These are phyloP conservation scores for Aphanocladium album DNA, from an alignment of 2,329 filamentous ascomycete genomes.

Conservation along the genomic window DNA sequence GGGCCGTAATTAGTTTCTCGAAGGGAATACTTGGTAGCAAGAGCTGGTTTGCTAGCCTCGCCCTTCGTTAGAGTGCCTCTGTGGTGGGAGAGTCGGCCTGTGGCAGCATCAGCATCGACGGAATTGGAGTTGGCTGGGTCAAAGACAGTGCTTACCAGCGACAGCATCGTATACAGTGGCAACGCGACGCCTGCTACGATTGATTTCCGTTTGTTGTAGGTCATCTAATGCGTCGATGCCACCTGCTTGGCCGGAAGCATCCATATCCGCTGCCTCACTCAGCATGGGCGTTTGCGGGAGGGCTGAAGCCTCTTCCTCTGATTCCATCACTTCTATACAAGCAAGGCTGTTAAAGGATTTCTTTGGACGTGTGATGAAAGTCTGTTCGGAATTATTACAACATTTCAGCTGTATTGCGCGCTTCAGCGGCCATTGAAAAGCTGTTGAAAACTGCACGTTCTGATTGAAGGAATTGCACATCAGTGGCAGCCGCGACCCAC, in stretches of 20 bases:
- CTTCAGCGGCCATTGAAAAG: too few species aligned
- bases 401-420: not conserved
- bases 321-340: not conserved
- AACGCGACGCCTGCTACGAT: constrained; percentile 25
- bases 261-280: constrained; percentile 14
- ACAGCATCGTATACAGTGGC: constrained; percentile 69
- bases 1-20: constrained; percentile 44
- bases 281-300: constrained; percentile 6
- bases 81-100: not conserved
- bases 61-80: not conserved
- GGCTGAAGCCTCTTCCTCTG: not conserved
- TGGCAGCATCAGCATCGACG: not conserved
- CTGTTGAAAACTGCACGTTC: not conserved
- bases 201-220: constrained; percentile 18
- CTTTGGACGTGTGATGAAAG: too few species aligned
- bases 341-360: not conserved
- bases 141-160: constrained; percentile 47
- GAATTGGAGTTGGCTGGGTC: not conserved
- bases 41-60: constrained; percentile 16
- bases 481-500: not conserved
- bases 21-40: constrained; percentile 19
- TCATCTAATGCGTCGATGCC: constrained; percentile 3
- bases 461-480: not conserved
- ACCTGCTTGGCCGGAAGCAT: not conserved
- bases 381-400: too few species aligned